Base-by-base conservation (phyloP, 768 basidiomycete genomes). In the Tremella yokohamensis region DNA sequence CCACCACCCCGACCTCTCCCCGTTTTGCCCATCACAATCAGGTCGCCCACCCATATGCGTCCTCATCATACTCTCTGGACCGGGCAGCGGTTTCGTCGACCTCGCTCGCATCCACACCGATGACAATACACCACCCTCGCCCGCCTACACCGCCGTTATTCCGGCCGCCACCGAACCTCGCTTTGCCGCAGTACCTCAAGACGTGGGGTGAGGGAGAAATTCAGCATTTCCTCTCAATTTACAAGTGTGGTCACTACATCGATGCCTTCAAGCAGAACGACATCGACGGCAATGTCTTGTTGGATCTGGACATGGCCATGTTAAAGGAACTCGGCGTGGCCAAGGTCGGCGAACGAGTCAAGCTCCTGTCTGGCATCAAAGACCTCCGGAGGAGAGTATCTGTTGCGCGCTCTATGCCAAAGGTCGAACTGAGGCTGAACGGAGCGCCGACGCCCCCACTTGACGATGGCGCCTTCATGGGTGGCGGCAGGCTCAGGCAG, bases 281-380 rank as follows among this genome's bases (percentile, higher is more conserved):
- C 72, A 94, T 99, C 67, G 79, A 90, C 51, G 92, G 94, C 4
- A 87, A 90, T 71, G 85, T 99, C 19, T 78, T 99, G 16, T 81
- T 97, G 50, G 96, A 99, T 62, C 79, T 98, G 45, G 94, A 98
- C 70, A 89, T 92, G 76, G 76, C 79, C 7, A 87, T 85, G 1
- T 79, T 99, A 50, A 89, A 86, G 73, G 96, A 99, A 77, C 89
- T 98, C 84, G 88, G 88, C 13, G 83, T 99, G 25, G 68, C 81
- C 29, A 90, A 87, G 76, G 87, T 99, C 40, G 96, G 96, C 11
- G 96, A 99, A 77, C 81, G 93, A 49, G 84, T 97, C 8, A 83
- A 90, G 70, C 87, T 99, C 50, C 70, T 90, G 18, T 87, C 84
- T 57, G 94, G 86, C 0, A 87, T 99, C 59, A 92, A 91, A 72